Conservation (phyloP, 2,329 filamentous ascomycete species). For the Decorospora gaudefroyi region DNA sequence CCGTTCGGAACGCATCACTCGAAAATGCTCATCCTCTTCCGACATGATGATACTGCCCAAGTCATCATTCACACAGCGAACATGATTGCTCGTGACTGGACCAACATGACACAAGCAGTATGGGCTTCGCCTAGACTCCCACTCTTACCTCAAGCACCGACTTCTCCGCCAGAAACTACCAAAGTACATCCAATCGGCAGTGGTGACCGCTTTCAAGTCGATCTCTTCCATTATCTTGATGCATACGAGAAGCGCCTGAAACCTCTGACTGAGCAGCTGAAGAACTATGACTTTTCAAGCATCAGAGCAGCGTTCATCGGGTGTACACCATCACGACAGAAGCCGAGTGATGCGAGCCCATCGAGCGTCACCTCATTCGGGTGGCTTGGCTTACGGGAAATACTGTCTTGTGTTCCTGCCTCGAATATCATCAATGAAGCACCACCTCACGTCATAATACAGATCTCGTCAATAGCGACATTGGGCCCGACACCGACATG, state of each 20-base stretch:
- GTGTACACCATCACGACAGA: slow-evolving; percentile 73
- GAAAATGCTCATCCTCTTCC: slow-evolving; percentile 83
- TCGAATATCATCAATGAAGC: slow-evolving; percentile 39
- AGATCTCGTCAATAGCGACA: slow-evolving; percentile 83
- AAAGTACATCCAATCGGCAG: slow-evolving; percentile 55
- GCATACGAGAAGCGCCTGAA: slow-evolving; percentile 67
- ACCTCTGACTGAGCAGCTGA: slow-evolving; percentile 62
- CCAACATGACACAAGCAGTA: slow-evolving; percentile 81
- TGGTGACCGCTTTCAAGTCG: slow-evolving; percentile 73
- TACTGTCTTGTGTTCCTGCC: slow-evolving; percentile 57
- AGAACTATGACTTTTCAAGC: slow-evolving; percentile 68
- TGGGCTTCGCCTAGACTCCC: slow-evolving; percentile 78
- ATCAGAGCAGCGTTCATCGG: slow-evolving; percentile 75
- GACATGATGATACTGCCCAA: slow-evolving; percentile 76
- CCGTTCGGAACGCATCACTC: slow-evolving; percentile 84
- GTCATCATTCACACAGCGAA: slow-evolving; percentile 88
- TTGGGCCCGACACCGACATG: slow-evolving; percentile 72
- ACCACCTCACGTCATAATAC: slow-evolving; percentile 55
- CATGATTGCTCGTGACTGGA: slow-evolving; percentile 87
- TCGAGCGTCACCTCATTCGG: slow-evolving; percentile 68
- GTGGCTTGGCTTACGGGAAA: slow-evolving; percentile 69
- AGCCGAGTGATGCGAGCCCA: slow-evolving; percentile 51
- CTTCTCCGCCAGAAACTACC: not conserved
- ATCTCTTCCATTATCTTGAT: slow-evolving; percentile 72
- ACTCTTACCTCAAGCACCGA: slow-evolving; percentile 32